These are phyloP conservation scores for Cadophora malorum DNA, from an alignment of 2,329 filamentous ascomycete species.

Conservation along the genomic window DNA sequence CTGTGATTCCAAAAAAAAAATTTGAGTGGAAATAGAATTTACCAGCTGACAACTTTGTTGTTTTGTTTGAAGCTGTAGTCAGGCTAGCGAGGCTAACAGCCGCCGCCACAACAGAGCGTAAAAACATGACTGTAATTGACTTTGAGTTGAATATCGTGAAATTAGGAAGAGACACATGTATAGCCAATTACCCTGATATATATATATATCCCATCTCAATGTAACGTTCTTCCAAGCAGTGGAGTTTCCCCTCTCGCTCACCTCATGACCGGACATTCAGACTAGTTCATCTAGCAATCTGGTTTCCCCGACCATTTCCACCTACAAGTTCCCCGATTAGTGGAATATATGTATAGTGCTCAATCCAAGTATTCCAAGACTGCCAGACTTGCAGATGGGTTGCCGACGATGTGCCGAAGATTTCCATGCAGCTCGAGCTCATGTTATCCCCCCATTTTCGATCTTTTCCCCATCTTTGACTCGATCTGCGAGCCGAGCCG, in stretches of 20 bases:
- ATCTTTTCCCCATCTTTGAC: constrained; percentile 1
- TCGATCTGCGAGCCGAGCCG: background rate
- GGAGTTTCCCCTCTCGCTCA: background rate
- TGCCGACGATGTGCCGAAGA: background rate
- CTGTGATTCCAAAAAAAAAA: background rate
- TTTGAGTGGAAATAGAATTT: background rate
- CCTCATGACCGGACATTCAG: background rate
- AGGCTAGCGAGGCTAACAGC: constrained; percentile 3
- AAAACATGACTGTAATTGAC: constrained; percentile 6
- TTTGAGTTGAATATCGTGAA: background rate
- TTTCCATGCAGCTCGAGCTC: background rate
- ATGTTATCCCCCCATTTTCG: background rate
- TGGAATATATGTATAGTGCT: background rate
- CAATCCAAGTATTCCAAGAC: background rate
- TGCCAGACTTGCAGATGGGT: background rate
- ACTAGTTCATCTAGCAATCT: background rate
- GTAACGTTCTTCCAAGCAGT: background rate
- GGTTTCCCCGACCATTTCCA: background rate
- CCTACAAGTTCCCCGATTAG: background rate
- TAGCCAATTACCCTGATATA: background rate
- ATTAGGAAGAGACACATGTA: background rate
- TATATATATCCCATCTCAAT: background rate
- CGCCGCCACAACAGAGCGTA: background rate
- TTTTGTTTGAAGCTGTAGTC: constrained; percentile 1
- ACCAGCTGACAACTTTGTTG: constrained; percentile 19